Evolutionary conservation across 2,329 filamentous ascomycete genomes (phyloP), one percentile per base, ranked within the genome.

Genomic region (Raffaelea deltoideospora): DNA sequence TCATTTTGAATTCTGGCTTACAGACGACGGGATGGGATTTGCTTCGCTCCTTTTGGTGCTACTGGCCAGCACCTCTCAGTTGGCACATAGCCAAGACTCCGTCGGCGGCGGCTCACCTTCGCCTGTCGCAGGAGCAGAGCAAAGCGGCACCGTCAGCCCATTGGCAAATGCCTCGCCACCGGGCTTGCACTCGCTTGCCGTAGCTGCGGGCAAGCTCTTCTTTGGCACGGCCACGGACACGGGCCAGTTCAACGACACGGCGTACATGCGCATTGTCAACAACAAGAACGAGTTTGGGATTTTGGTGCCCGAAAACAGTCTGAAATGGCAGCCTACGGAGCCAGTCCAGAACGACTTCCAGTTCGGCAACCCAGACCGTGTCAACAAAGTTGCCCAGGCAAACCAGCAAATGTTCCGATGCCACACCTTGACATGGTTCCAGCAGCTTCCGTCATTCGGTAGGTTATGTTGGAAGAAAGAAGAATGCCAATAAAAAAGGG

Each of bases 181-280:
- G 23, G 56, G 58, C 21, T 55, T 69, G 13, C 58, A 65, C 45
- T 48, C 56, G 18, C 53, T 67, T 10, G 64, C 67, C 9, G 56
- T 63, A 23, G 57, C 59, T 33, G 60, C 63, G 13, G 67, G 65
- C 10, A 55, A 64, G 41, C 47, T 60, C 24, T 75, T 70, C 51
- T 73, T 73, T 36, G 70, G 71, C 38, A 69, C 69, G 3, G 71
- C 72, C 2, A 70, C 67, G 15, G 71, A 76, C 48, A 47, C 45
- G 59, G 42, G 58, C 55, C 37, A 66, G 69, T 51, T 69, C 51
- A 52, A 29, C 49, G 60, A 44, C 72, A 71, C 47, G 47, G 61
- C 24, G 42, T 57, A 76, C 49, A 52, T 63, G 22, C 46, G 52
- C 10, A 64, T 72, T 41, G 53, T 72, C 31, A 62, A 58, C 44